These are phyloP conservation scores for Acanthamoeba healyi DNA, from an alignment of 208 protist species.

Conservation along the genomic window DNA sequence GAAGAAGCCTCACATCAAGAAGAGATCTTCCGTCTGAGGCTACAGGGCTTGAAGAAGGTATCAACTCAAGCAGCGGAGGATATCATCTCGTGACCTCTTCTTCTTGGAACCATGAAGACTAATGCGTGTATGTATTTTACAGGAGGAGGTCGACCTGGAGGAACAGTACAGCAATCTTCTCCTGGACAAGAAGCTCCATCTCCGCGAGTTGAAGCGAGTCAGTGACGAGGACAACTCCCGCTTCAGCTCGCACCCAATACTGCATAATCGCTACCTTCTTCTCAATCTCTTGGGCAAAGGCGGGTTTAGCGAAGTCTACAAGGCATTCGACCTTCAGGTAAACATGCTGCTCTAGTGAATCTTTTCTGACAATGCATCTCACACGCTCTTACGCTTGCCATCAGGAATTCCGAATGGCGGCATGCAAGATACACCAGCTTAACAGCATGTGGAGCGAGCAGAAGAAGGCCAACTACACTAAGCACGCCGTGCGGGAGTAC, in stretches of 20 bases:
- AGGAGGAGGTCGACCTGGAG: constrained; percentile 61
- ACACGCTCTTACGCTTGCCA: constrained; percentile 85
- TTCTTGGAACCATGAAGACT: not conserved
- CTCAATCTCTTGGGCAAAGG: constrained; percentile 94
- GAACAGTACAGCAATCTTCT: constrained; percentile 40
- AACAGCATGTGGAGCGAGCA: constrained; percentile 92
- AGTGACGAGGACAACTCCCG: constrained; percentile 80
- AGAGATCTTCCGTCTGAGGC: constrained; percentile 52
- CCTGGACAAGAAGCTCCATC: constrained; percentile 78
- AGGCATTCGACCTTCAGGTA: constrained; percentile 79
- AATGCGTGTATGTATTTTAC: not conserved
- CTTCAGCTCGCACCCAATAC: constrained; percentile 41
- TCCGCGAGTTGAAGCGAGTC: constrained; percentile 83
- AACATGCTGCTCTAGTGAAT: not conserved
- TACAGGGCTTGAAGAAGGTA: constrained; percentile 68
- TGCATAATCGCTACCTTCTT: constrained; percentile 39
- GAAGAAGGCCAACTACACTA: constrained; percentile 94
- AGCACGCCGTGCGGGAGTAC: constrained; percentile 95
- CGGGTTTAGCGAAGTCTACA: constrained; percentile 97
- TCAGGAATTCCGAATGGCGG: constrained; percentile 93
- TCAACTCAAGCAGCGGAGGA: too few relatives aligned
- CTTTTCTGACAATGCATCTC: too few relatives aligned
- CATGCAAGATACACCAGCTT: constrained; percentile 97
- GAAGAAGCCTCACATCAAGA: constrained; percentile 61
- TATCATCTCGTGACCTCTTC: not conserved